These are phyloP conservation scores for Mucor mucedo DNA, from an alignment of 371 early-diverging fungal genomes.

Conservation along the genomic window DNA sequence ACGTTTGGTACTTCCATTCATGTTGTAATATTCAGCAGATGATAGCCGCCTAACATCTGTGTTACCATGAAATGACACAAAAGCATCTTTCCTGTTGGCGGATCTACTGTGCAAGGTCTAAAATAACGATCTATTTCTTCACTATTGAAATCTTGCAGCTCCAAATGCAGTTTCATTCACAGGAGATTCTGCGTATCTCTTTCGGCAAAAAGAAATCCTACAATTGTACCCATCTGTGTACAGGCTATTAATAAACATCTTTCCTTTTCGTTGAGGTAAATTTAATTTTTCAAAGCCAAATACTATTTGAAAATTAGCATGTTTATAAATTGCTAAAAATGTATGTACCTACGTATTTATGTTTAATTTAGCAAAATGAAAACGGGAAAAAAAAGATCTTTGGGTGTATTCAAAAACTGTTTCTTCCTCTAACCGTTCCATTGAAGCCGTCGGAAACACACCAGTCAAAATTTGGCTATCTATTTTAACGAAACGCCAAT, in stretches of 20 bases:
- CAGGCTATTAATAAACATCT: background rate
- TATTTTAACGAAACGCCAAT: background rate
- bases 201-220: background rate
- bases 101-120: too few relatives aligned
- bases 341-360: background rate
- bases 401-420: background rate
- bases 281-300: background rate
- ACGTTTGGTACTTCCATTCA: too few relatives aligned
- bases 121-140: too few relatives aligned
- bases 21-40: too few relatives aligned
- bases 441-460: background rate
- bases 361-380: background rate
- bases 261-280: background rate
- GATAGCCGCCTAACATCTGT: too few relatives aligned
- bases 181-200: too few relatives aligned
- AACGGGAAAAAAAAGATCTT: background rate
- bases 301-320: background rate
- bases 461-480: background rate
- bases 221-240: background rate
- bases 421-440: background rate
- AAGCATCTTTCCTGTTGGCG: too few relatives aligned
- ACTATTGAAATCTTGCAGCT: too few relatives aligned
- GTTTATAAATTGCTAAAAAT: background rate
- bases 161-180: too few relatives aligned
- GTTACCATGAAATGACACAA: too few relatives aligned